A percentile compares a stretch with the other conserved stretches of the same genome.
Evolutionary conservation across 1,284 basidiomycete species (phyloP).

Genomic region (Pseudozyma flocculosa): DNA sequence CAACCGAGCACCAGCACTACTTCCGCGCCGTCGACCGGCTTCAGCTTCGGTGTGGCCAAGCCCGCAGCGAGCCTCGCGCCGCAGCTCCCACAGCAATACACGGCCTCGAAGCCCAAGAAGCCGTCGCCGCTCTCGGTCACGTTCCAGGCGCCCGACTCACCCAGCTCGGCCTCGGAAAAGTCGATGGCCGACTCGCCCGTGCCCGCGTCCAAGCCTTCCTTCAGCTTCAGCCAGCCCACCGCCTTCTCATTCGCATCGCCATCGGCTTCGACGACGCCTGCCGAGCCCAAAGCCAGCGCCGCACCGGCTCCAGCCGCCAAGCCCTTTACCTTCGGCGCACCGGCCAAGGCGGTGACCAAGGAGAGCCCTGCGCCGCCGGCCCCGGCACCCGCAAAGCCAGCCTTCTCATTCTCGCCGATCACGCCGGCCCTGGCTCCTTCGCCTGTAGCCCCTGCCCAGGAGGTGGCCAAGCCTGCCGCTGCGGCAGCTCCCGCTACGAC

Average conservation of each 20-base stretch:
- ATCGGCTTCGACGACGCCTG: neutral
- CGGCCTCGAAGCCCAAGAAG: conserved; percentile 40
- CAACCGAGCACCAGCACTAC: neutral
- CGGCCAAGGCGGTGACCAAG: too few species aligned
- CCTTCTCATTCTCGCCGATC: neutral
- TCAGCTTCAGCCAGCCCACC: conserved; percentile 9
- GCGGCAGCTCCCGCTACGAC: too few species aligned
- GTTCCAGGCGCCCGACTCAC: conserved; percentile 39
- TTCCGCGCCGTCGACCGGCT: neutral
- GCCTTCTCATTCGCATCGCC: conserved; percentile 16
- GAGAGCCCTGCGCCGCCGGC: neutral
- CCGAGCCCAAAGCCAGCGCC: too few species aligned
- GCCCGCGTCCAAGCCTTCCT: neutral
- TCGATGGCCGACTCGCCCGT: conserved; percentile 6
- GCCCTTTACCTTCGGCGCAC: too few species aligned
- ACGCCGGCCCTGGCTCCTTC: too few species aligned
- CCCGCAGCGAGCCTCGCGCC: conserved; percentile 4
- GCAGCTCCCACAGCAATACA: conserved; percentile 29
- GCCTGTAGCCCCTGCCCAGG: too few species aligned
- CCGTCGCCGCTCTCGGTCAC: conserved; percentile 40
- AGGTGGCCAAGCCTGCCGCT: too few species aligned
- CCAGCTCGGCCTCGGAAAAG: conserved; percentile 27
- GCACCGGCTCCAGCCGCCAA: too few species aligned
- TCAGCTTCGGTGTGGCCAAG: conserved; percentile 1
- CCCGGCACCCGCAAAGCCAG: neutral